Evolutionary conservation across 2,329 filamentous ascomycete genomes (phyloP).

Genomic region (Paecilomyces niveus): DNA sequence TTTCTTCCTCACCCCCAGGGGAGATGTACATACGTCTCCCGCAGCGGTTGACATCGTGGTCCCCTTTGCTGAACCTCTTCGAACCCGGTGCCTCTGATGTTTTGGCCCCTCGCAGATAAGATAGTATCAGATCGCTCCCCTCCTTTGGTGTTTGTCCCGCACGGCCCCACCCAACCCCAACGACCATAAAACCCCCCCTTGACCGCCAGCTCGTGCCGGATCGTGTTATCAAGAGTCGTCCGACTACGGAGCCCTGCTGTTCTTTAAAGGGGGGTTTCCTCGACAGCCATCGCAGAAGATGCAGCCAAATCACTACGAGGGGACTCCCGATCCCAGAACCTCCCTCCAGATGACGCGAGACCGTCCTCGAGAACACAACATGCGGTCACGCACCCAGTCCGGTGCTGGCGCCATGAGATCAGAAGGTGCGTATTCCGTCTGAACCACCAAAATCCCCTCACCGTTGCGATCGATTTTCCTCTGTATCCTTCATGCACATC

Average conservation of each 20-base stretch:
- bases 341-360: constrained; percentile 28
- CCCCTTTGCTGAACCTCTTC: constrained; percentile 1
- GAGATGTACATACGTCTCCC: not conserved
- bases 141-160: not conserved
- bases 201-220: not conserved
- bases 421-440: constrained; percentile 30
- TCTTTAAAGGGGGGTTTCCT: not conserved
- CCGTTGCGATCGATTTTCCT: not conserved
- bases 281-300: constrained; percentile 14
- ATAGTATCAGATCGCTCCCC: not conserved
- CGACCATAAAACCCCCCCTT: not conserved
- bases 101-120: not conserved
- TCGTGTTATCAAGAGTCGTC: not conserved
- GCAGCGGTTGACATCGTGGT: not conserved
- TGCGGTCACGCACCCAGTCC: constrained; percentile 27
- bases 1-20: not conserved
- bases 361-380: constrained; percentile 22
- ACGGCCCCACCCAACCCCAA: not conserved
- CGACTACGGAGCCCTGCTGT: not conserved
- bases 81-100: not conserved
- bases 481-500: constrained; percentile 2
- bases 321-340: constrained; percentile 15
- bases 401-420: constrained; percentile 32
- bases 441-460: not conserved
- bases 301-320: constrained; percentile 32